Percentiles rank a stretch among this genome's conserved stretches.
These are phyloP conservation scores for Epichloe glyceriae DNA, from an alignment of 2,329 filamentous ascomycete species.

Conservation along the genomic window DNA sequence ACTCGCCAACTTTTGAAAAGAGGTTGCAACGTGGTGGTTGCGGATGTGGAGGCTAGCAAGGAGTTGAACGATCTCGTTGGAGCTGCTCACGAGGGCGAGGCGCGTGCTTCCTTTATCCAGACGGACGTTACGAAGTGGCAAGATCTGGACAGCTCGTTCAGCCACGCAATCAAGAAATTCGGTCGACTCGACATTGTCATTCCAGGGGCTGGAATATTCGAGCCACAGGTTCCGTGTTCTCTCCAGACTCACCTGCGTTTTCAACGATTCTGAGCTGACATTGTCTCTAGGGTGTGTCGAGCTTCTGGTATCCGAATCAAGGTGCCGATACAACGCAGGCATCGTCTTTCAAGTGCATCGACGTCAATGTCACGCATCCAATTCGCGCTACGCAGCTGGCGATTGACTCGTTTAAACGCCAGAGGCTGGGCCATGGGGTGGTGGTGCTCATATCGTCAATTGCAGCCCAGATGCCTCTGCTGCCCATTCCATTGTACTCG, in stretches of 20 bases:
- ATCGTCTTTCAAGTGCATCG: slow-evolving; percentile 8
- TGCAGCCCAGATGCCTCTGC: slow-evolving; percentile 13
- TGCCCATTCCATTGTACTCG: slow-evolving; percentile 16
- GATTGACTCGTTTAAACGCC: slow-evolving; percentile 13
- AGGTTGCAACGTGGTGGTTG: slow-evolving; percentile 24
- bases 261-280: background rate
- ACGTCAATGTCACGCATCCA: slow-evolving; percentile 20
- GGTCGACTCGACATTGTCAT: slow-evolving; percentile 5
- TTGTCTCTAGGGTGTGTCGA: slow-evolving; percentile 2
- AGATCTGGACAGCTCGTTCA: slow-evolving; percentile 17
- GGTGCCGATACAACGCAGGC: slow-evolving; percentile 1
- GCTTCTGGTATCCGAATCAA: slow-evolving; percentile 1
- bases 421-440: slow-evolving; percentile 9
- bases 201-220: slow-evolving; percentile 3
- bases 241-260: background rate
- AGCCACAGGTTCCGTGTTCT: background rate
- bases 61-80: slow-evolving; percentile 13
- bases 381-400: slow-evolving; percentile 19
- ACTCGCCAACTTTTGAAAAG: slow-evolving; percentile 19
- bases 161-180: slow-evolving; percentile 9
- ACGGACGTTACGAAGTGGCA: slow-evolving; percentile 25
- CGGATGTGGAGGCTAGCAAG: slow-evolving; percentile 21
- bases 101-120: slow-evolving; percentile 19
- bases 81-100: slow-evolving; percentile 1
- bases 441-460: slow-evolving; percentile 16